These are phyloP conservation scores for Pelargonium myrrhifolium DNA, from an alignment of 441 rosid genomes.

Conservation along the genomic window DNA sequence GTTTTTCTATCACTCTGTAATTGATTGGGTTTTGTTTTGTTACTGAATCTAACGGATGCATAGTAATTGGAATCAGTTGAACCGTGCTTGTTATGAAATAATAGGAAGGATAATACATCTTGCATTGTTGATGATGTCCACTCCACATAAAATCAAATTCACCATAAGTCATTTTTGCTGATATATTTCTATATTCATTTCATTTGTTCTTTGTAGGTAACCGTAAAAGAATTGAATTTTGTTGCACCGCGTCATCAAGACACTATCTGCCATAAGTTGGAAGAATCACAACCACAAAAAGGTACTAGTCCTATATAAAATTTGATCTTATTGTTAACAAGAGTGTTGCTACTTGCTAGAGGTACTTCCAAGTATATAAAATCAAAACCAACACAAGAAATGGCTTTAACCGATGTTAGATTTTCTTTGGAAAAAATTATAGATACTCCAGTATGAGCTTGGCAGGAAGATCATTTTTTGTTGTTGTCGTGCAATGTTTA, in stretches of 20 bases:
- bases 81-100: background rate
- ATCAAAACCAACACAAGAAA: background rate
- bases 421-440: no score
- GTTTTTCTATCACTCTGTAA: no score
- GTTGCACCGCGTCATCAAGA: conserved; percentile 30
- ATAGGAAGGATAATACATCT: background rate
- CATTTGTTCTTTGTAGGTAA: conserved; percentile 34
- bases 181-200: background rate
- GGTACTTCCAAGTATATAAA: background rate
- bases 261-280: conserved; percentile 13
- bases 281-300: conserved; percentile 26
- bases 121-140: no score
- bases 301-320: conserved; percentile 19
- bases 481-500: no score
- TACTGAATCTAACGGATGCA: background rate
- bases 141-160: background rate
- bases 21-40: background rate
- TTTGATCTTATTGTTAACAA: background rate
- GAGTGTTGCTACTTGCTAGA: no score
- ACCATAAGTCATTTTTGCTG: background rate
- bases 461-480: no score
- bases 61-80: background rate
- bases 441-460: no score
- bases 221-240: conserved; percentile 42
- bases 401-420: conserved; percentile 1